Evolutionary conservation across 2,329 filamentous ascomycete species (phyloP), one percentile per base, ranked within the genome.

Genomic region (Alternaria atra): DNA sequence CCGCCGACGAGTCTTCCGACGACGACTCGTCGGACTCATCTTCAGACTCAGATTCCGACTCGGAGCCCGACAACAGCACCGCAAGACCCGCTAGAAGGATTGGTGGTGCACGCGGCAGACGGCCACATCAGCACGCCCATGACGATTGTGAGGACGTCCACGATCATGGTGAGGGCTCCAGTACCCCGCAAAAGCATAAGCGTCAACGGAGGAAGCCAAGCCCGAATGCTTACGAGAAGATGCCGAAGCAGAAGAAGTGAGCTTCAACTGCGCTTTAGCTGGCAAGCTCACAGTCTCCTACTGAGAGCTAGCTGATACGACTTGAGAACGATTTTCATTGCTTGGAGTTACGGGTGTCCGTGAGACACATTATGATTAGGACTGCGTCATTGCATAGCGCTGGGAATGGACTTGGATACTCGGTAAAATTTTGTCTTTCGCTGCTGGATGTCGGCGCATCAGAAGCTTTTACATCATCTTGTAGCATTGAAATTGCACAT

Each of bases 191-290:
- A 71, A 77, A 66, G 77, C 79, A 72, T 67, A 70, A 23, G 70
- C 80, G 74, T 72, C 80, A 69, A 79, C 70, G 69, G 35, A 66
- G 86, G 66, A 84, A 82, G 71, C 87, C 89, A 17, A 93, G 91
- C 72, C 91, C 91, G 23, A 94, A 94, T 78, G 91, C 91, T 1
- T 94, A 94, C 73, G 91, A 94, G 80, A 91, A 90, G 78, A 86
- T 92, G 77, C 89, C 89, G 10, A 87, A 86, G 67, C 64, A 85
- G 52, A 73, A 68, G 55, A 75, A 77, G 56, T 73, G 70, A 53
- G 27, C 29, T 17, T 12, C 9, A n/a, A 20, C 20, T 46, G 35
- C 17, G 25, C 55, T 32, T 23, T 20, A 62, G 27, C 34, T 44
- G 20, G 61, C 46, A 55, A 44, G 29, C 32, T 58, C n/a, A 61